Evolutionary conservation across 345 rosid genomes (phyloP).

Genomic region (Citropsis articulata): DNA sequence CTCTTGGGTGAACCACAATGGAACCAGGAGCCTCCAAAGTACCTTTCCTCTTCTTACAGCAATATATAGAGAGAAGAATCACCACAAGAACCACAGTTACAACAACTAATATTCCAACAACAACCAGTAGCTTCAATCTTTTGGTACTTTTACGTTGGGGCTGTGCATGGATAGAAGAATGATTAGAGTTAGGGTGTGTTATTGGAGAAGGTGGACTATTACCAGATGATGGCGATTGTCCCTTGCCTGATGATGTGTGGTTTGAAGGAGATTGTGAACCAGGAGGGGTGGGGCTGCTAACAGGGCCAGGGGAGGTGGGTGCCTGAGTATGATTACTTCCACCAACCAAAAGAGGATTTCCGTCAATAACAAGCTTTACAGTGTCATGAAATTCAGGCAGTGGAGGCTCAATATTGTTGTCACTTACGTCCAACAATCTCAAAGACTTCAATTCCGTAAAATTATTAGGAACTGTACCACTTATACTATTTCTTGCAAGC

Average conservation of each 20-base stretch:
- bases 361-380: slow-evolving; percentile 36
- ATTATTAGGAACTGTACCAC: slow-evolving; percentile 39
- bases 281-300: slow-evolving; percentile 18
- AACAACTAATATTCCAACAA: slow-evolving; percentile 18
- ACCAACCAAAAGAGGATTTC: slow-evolving; percentile 39
- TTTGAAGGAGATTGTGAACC: slow-evolving; percentile 19
- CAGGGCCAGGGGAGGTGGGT: slow-evolving; percentile 14
- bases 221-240: slow-evolving; percentile 8
- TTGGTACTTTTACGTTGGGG: slow-evolving; percentile 11
- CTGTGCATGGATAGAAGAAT: slow-evolving; percentile 12
- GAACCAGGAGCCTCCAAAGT: slow-evolving; percentile 19
- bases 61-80: slow-evolving; percentile 23
- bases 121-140: slow-evolving; percentile 11
- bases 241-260: not conserved
- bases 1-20: slow-evolving; percentile 39
- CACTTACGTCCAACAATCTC: slow-evolving; percentile 39
- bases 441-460: slow-evolving; percentile 34
- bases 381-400: slow-evolving; percentile 36
- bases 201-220: slow-evolving; percentile 26
- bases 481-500: slow-evolving; percentile 33
- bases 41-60: slow-evolving; percentile 28
- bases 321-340: slow-evolving; percentile 10
- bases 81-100: slow-evolving; percentile 14
- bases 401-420: slow-evolving; percentile 45
- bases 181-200: not conserved